Evolutionary conservation across 768 basidiomycete genomes (phyloP), one percentile per base, ranked within the genome.

Genomic region (Amanita fuliginea): DNA sequence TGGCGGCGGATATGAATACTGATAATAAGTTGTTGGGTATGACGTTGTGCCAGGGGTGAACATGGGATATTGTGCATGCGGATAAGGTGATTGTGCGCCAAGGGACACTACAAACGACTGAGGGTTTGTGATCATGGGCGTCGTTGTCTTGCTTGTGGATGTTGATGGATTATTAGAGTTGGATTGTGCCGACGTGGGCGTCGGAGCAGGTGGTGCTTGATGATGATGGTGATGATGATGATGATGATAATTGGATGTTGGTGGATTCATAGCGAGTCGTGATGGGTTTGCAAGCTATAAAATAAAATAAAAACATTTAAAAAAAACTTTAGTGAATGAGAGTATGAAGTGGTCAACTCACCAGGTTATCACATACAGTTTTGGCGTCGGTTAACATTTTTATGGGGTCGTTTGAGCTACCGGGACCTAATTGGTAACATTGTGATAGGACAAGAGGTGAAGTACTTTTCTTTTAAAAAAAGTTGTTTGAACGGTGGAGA

Each of bases 301-400:
- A 24, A 51, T 32, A 11, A 13, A 32, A 11, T 42, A 52, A 52
- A 5, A 3, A 1, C n/a, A n/a, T n/a, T n/a, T n/a, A 5, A 5
- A 24, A 24, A 26, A 26, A 26, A 40, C n/a, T n/a, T n/a, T n/a
- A n/a, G n/a, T n/a, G 36, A n/a, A 46, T 52, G 34, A 51, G 53
- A 51, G 36, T 0, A 30, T 16, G 30, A n/a, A 11, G 13, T 24
- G 22, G n/a, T 28, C 16, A 26, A 61, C 72, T 64, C 63, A 88
- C 86, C 22, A 90, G 73, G 18, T 75, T 76, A 63, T 90, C 86
- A 54, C 87, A 89, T 13, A 83, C 76, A 24, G 78, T 74, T 63
- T 86, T 88, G 5, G 86, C 87, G 46, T 89, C 87, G 32, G 63
- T 74, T 3, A 90, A 73, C 77, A 90, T 81, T 48, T 67, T 66